Percentiles rank a stretch among this genome's conserved stretches.
Conservation (phyloP, 2,329 filamentous ascomycete species). For the Hypomyces perniciosus region DNA sequence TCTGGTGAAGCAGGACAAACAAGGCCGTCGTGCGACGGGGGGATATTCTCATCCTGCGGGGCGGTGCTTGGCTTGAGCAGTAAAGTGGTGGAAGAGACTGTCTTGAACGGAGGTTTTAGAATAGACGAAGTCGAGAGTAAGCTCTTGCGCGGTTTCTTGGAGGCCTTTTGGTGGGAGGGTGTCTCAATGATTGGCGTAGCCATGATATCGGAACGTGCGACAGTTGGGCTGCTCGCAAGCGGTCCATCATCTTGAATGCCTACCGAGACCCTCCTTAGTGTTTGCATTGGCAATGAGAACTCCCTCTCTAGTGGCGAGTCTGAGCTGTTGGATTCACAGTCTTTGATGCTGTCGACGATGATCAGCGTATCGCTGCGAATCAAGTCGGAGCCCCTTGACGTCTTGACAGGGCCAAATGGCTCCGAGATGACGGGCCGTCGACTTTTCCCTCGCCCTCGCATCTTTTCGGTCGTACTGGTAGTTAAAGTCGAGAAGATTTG, state of each 20-base stretch:
- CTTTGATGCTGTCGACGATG: constrained; percentile 31
- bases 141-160: constrained; percentile 15
- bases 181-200: constrained; percentile 18
- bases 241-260: constrained; percentile 22
- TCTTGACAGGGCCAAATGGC: constrained; percentile 34
- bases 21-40: constrained; percentile 12
- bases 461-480: background rate
- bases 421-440: constrained; percentile 28
- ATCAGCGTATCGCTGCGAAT: constrained; percentile 29
- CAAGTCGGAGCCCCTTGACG: constrained; percentile 30
- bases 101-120: constrained; percentile 10
- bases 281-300: constrained; percentile 11
- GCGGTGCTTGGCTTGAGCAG: constrained; percentile 10
- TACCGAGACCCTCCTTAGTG: constrained; percentile 25
- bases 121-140: constrained; percentile 13
- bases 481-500: background rate
- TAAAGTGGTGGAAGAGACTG: constrained; percentile 14
- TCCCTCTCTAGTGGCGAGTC: constrained; percentile 10
- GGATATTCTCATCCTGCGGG: constrained; percentile 25
- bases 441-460: constrained; percentile 14
- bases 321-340: constrained; percentile 22
- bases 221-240: constrained; percentile 24
- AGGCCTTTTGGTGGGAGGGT: constrained; percentile 5
- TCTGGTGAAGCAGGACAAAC: background rate
- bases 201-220: constrained; percentile 24